Percentiles rank a stretch among this genome's conserved stretches.
These are phyloP conservation scores for Petunia axillaris DNA, from an alignment of 257 asterid species.

Conservation along the genomic window DNA sequence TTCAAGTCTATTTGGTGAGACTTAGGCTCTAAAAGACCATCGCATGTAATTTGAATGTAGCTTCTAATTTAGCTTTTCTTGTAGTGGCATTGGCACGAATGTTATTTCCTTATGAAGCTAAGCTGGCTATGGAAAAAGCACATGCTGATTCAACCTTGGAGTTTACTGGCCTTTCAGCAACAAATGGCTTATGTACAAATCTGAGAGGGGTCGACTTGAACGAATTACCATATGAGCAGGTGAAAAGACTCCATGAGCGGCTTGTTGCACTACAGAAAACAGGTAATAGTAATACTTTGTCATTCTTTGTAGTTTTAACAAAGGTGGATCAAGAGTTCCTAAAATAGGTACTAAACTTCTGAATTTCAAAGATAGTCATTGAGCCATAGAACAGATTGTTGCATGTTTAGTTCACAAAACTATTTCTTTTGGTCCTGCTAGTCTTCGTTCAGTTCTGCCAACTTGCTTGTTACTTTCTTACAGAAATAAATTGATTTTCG, in stretches of 20 bases:
- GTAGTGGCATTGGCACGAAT: conserved; percentile 92
- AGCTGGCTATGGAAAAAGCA: conserved; percentile 81
- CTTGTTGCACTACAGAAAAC: conserved; percentile 77
- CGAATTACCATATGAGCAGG: conserved; percentile 78
- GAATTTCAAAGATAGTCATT: background rate
- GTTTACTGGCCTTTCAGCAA: conserved; percentile 68
- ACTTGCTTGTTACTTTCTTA: background rate
- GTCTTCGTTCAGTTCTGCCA: background rate
- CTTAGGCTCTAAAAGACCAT: background rate
- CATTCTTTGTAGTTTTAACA: background rate
- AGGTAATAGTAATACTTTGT: conserved; percentile 43
- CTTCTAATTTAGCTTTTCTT: background rate
- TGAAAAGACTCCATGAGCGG: conserved; percentile 67
- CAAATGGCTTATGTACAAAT: conserved; percentile 48
- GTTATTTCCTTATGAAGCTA: conserved; percentile 78
- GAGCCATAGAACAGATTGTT: background rate
- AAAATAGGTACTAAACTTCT: background rate
- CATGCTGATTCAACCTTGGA: conserved; percentile 69
- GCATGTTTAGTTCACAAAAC: background rate
- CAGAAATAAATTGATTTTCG: background rate
- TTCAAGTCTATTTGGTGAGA: background rate
- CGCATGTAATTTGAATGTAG: background rate
- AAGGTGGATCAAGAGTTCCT: background rate
- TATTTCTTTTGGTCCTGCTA: background rate
- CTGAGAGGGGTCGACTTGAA: conserved; percentile 68